Conservation (phyloP, 495 filamentous ascomycete genomes). For the Bacidia gigantensis region DNA sequence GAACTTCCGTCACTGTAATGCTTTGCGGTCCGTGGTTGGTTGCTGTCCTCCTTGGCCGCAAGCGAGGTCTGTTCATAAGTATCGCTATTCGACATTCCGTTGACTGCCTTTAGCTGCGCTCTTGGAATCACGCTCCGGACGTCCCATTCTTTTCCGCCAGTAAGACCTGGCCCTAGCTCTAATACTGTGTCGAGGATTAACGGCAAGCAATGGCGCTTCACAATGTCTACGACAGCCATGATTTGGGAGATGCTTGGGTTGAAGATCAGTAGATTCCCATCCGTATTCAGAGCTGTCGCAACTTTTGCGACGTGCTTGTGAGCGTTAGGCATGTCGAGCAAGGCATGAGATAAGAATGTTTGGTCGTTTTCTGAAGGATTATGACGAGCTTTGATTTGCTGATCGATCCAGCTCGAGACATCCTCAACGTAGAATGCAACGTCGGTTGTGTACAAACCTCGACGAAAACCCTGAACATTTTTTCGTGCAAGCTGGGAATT, state of each 20-base stretch:
- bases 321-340: slow-evolving; percentile 57
- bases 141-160: slow-evolving; percentile 51
- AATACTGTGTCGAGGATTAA: slow-evolving; percentile 48
- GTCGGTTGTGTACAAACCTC: slow-evolving; percentile 51
- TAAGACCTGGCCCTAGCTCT: slow-evolving; percentile 46
- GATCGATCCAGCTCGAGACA: slow-evolving; percentile 46
- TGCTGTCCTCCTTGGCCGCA: no score
- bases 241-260: slow-evolving; percentile 70
- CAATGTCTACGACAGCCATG: slow-evolving; percentile 39
- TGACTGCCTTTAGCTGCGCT: slow-evolving; percentile 11
- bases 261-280: slow-evolving; percentile 54
- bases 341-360: slow-evolving; percentile 51
- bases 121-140: slow-evolving; percentile 40
- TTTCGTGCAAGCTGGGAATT: slow-evolving; percentile 46
- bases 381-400: slow-evolving; percentile 27
- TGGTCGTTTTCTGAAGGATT: slow-evolving; percentile 16
- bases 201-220: slow-evolving; percentile 37
- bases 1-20: no score
- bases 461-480: slow-evolving; percentile 49
- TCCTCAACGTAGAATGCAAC: slow-evolving; percentile 60
- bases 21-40: no score
- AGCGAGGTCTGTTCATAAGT: neutral
- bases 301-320: slow-evolving; percentile 45
- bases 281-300: slow-evolving; percentile 38
- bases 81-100: neutral